A percentile compares a stretch with the other conserved stretches of the same genome.
Conservation (phyloP, 805 yeast genomes). For the Monosporozyma servazzii region DNA sequence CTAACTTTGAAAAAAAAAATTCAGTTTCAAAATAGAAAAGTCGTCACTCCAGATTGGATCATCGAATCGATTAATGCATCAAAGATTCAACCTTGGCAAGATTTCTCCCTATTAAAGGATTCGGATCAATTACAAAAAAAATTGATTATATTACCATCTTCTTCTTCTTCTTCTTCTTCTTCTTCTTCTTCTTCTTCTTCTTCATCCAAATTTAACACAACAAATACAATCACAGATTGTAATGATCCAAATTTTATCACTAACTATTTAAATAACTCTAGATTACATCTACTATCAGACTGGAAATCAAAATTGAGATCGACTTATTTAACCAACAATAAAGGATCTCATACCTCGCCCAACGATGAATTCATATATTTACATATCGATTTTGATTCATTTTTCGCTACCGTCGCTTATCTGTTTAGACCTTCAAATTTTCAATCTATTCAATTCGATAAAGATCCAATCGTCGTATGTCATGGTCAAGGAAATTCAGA, state of each 20-base stretch:
- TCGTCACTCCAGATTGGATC: slow-evolving; percentile 80
- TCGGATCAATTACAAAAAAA: slow-evolving; percentile 44
- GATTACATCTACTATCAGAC: slow-evolving; percentile 79
- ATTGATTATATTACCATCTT: slow-evolving; percentile 25
- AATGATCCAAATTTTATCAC: slow-evolving; percentile 67
- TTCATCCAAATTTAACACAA: too few relatives aligned
- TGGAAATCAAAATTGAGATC: slow-evolving; percentile 74
- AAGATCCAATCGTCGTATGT: slow-evolving; percentile 54
- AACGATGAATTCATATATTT: slow-evolving; percentile 34
- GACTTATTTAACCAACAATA: slow-evolving; percentile 32
- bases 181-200: too few relatives aligned
- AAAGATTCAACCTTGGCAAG: slow-evolving; percentile 59
- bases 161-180: too few relatives aligned
- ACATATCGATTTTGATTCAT: slow-evolving; percentile 90
- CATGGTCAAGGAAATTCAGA: slow-evolving; percentile 50
- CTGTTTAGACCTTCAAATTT: slow-evolving; percentile 22
- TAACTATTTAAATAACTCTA: slow-evolving; percentile 66
- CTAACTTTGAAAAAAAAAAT: slow-evolving; percentile 67
- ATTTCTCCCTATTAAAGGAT: slow-evolving; percentile 43
- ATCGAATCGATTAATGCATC: slow-evolving; percentile 47
- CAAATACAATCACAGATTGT: slow-evolving; percentile 39
- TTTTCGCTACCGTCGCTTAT: slow-evolving; percentile 81
- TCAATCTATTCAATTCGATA: slow-evolving; percentile 26
- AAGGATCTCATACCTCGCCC: not conserved
- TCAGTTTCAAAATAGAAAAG: slow-evolving; percentile 59